Evolutionary conservation across 306 rosid species (phyloP), one percentile per base, ranked within the genome.

Genomic region (Luffa acutangula): DNA sequence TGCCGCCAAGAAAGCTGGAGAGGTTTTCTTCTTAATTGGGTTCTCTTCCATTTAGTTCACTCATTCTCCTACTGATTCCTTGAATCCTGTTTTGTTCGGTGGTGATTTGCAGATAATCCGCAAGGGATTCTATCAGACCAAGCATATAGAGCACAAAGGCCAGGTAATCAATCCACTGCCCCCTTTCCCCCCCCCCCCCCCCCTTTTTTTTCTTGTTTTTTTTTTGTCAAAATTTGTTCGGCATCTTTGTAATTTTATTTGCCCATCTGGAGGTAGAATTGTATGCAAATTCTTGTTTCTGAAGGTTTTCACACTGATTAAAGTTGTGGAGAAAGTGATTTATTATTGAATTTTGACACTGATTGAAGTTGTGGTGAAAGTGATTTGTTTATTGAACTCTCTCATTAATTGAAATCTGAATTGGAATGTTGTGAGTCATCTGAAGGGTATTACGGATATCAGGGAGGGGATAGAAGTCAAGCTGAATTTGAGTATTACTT

Each of bases 71-170:
- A 4, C 18, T 64, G 1, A n/a, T 79, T 65, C 3, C 51, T 65
- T 36, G 31, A 10, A 31, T 79, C n/a, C 4, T 12, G 9, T 79
- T 15, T 79, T 17, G 33, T 46, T 45, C 39, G 72, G 25, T 54
- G 74, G 15, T 56, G 78, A n/a, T 9, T 83, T 79, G 66, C 87
- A 91, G 97, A 51, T 88, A 74, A 95, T 95, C 86, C 91, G 92
- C 0, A 80, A 88, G 64, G 96, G 93, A 1, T 95, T 95, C 92
- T 90, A 89, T 81, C 84, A 84, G 76, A 89, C 85, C 81, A 95
- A 95, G 81, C 84, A 88, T 75, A 88, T 95, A 7, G 96, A 93
- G 86, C 93, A 93, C 80, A 95, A 95, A 85, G 97, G 99, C 86
- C 84, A 76, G 92, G 99, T 92, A 59, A 80, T 15, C 5, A 58